Percentiles rank a stretch among this genome's conserved stretches.
Evolutionary conservation across 1,284 basidiomycete genomes (phyloP).

Genomic region (Jaminaea rosea): DNA sequence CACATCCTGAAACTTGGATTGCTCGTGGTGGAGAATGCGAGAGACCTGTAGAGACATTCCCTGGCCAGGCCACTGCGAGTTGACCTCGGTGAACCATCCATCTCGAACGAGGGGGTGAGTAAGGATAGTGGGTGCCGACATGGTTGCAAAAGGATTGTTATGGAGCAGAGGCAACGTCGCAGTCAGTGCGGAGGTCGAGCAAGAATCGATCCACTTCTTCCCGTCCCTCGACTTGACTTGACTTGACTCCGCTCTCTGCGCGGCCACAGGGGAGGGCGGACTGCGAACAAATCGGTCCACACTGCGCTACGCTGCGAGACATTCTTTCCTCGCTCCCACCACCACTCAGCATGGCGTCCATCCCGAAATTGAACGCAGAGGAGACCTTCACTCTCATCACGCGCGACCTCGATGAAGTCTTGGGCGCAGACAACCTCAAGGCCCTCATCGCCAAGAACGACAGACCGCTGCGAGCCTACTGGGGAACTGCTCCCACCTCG

Average conservation of each 20-base stretch:
- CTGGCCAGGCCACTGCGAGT: constrained; percentile 83
- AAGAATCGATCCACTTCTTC: no score
- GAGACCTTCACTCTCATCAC: constrained; percentile 78
- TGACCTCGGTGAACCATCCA: constrained; percentile 97
- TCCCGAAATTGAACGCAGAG: no score
- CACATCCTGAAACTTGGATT: constrained; percentile 85
- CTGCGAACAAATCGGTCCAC: no score
- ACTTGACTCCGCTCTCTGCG: no score
- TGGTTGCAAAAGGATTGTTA: neutral
- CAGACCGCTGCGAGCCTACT: constrained; percentile 25
- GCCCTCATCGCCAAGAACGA: constrained; percentile 62
- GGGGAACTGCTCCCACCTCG: constrained; percentile 87
- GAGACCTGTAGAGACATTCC: constrained; percentile 57
- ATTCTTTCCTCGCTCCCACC: no score
- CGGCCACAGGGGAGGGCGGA: no score
- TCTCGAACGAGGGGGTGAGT: constrained; percentile 55
- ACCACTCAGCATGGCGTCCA: no score
- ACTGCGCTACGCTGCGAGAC: no score
- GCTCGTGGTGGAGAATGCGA: constrained; percentile 88
- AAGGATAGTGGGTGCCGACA: constrained; percentile 26
- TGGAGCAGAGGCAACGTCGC: no score
- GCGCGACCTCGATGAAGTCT: constrained; percentile 73
- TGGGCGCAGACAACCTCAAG: constrained; percentile 76
- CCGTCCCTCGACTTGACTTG: no score
- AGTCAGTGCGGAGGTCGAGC: no score